Base-by-base conservation (phyloP, 2,329 filamentous ascomycete species). In the Hypomyces perniciosus region DNA sequence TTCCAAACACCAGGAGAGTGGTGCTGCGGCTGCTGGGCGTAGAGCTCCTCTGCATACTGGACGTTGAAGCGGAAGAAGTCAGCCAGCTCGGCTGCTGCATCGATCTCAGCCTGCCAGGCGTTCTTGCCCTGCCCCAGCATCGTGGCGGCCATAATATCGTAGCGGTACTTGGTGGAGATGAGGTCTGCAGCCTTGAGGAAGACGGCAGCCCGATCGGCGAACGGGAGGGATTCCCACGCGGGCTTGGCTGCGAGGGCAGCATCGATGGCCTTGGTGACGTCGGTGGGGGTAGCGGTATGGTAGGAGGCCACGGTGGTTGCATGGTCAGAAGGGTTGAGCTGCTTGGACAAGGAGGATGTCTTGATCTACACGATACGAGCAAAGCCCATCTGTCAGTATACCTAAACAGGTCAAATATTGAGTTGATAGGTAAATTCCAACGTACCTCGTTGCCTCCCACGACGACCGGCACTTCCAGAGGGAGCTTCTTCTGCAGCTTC, bases 101-200 rank as follows among this genome's bases (percentile, higher is more conserved):
- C 92, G 57, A 97, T 97, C 78, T 99, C 92, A n/a, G 93, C 92
- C 72, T 99, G 92, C 90, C 90, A 97, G 44, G 89, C 90, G 68
- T 96, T 97, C 81, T 97, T 97, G 63, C 93, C 92, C 72, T 99
- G 92, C 54, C 92, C 93, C 31, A 96, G 77, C 83, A 97, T 96
- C 10, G 93, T 96, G 41, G 90, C 83, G 6, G 93, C 92, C 88
- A 97, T 95, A 61, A 99, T 82, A 51, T 96, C 90, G 72, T 96
- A 96, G 65, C 93, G 83, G 73, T 99, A 97, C 74, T 97, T 97
- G 57, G 81, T 87, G 49, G 87, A 77, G 59, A 99, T 83, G 56
- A 99, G 77, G 66, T 97, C 91, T 33, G 92, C 92, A 3, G 93
- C 92, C 78, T 96, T 96, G 64, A 97, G 81, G 75, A 97, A 97